A percentile compares a stretch with the other conserved stretches of the same genome.
Evolutionary conservation across 108 stramenopile genomes (phyloP).

Genomic region (Skeletonema grethae): DNA sequence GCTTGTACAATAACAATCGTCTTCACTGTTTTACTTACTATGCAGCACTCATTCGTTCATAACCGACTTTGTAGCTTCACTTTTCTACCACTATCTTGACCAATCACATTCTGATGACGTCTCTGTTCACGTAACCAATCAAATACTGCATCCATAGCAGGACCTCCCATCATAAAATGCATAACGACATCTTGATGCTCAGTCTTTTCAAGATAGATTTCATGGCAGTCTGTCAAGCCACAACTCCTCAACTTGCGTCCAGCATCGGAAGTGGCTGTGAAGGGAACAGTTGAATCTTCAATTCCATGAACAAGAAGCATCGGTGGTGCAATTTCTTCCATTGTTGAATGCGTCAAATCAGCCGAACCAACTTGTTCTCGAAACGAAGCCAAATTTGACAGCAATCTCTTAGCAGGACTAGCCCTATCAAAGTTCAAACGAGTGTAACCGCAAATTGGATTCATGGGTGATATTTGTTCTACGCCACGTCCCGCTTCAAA

Average conservation of each 20-base stretch:
- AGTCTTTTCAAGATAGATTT: slow-evolving; percentile 65
- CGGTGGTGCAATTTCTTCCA: slow-evolving; percentile 38
- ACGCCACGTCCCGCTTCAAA: slow-evolving; percentile 85
- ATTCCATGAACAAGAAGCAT: slow-evolving; percentile 77
- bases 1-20: no score
- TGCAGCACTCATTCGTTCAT: no score
- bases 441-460: slow-evolving; percentile 66
- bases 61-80: not conserved
- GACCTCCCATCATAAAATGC: slow-evolving; percentile 64
- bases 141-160: slow-evolving; percentile 10
- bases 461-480: slow-evolving; percentile 83
- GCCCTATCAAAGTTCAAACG: slow-evolving; percentile 58
- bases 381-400: slow-evolving; percentile 17
- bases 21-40: no score
- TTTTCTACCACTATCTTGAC: not conserved
- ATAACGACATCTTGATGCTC: slow-evolving; percentile 76
- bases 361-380: not conserved
- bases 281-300: slow-evolving; percentile 83
- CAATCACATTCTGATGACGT: not conserved
- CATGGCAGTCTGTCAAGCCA: slow-evolving; percentile 53
- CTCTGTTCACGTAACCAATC: not conserved
- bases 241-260: slow-evolving; percentile 58
- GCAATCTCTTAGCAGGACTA: slow-evolving; percentile 59
- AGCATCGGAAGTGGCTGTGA: slow-evolving; percentile 76
- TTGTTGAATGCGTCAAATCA: not conserved